Base-by-base conservation (phyloP, 2,329 filamentous ascomycete species). In the Kalmusia sp. region DNA sequence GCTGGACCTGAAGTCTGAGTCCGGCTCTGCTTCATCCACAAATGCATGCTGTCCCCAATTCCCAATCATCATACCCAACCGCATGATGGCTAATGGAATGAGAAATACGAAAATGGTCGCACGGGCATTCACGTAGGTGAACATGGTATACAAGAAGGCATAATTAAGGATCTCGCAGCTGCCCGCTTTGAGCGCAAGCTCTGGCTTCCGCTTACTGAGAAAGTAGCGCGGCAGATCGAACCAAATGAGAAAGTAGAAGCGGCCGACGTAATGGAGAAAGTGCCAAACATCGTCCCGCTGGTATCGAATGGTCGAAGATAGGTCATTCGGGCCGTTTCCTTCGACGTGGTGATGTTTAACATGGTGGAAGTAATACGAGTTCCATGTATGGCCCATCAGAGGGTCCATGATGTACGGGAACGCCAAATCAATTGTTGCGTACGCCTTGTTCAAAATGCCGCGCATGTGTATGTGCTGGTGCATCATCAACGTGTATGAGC, bases 1-100 rank as follows among this genome's bases (percentile, higher is more conserved):
- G 70, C 89, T 92, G 0, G 88, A 91, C 30, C 89, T 81, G 64
- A 87, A 93, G 67, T 93, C 90, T 0, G 89, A 92, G 64, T 90
- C 84, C 0, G 90, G 90, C 61, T 91, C 87, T 11, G 85, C 77
- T 17, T 87, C 84, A 63, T 93, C 90, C 6, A 93, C 89, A 58
- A 93, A 87, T 1, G 90, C 90, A 69, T 93, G 90, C 69, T 93
- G 90, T 3, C 89, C 90, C 89, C 89, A 93, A 68, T 93, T 93
- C 1, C 90, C 90, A 6, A 90, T 81, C 90, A 93, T 93, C 58
- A 93, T 72, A 0, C 86, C 90, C 15, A 91, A 62, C 0, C 90
- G 82, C 73, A 93, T 81, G 25, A 88, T 71, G 2, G 83, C 60
- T 17, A 93, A 79, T 0, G 90, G 90, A 1, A 92, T 67, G 1